These are phyloP conservation scores for Butyriboletus appendiculatus DNA, from an alignment of 1,284 basidiomycete species.

Conservation along the genomic window DNA sequence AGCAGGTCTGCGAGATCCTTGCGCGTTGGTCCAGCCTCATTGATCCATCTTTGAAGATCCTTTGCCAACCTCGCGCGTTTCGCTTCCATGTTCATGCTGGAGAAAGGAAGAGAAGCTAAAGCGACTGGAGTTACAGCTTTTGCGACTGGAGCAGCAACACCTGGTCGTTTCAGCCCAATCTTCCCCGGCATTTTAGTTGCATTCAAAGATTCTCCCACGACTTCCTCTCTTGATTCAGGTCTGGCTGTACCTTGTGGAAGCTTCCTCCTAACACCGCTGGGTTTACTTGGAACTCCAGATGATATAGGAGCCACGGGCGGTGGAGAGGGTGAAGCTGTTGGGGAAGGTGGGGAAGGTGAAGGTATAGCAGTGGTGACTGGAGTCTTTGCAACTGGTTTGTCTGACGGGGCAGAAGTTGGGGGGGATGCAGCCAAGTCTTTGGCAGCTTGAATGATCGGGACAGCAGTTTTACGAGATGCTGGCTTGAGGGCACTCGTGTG, in stretches of 20 bases:
- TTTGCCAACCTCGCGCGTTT: conserved; percentile 77
- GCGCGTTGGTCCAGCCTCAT: conserved; percentile 78
- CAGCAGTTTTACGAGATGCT: conserved; percentile 83
- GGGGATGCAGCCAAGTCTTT: conserved; percentile 43
- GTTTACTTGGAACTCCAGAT: conserved; percentile 46
- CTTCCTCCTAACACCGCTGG: conserved; percentile 66
- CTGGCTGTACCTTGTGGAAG: conserved; percentile 63
- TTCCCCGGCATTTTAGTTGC: conserved; percentile 45
- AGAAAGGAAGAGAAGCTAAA: conserved; percentile 56
- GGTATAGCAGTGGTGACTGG: conserved; percentile 1
- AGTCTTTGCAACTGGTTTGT: conserved; percentile 29
- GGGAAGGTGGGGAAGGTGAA: conserved; percentile 31
- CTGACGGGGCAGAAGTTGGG: conserved; percentile 25
- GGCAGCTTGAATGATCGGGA: conserved; percentile 86
- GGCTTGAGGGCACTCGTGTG: conserved; percentile 89
- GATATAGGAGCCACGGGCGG: conserved; percentile 34
- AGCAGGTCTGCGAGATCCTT: conserved; percentile 89
- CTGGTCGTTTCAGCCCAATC: conserved; percentile 54
- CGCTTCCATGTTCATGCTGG: conserved; percentile 68
- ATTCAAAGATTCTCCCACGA: conserved; percentile 46
- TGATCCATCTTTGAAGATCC: conserved; percentile 81
- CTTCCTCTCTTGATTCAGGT: conserved; percentile 64
- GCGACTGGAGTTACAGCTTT: conserved; percentile 35
- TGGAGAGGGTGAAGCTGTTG: conserved; percentile 38
- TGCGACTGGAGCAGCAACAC: conserved; percentile 34